phyloP scores from a whole-genome alignment of 176 grass and related monocot species.

The Rhynchospora breviuscula region DNA sequence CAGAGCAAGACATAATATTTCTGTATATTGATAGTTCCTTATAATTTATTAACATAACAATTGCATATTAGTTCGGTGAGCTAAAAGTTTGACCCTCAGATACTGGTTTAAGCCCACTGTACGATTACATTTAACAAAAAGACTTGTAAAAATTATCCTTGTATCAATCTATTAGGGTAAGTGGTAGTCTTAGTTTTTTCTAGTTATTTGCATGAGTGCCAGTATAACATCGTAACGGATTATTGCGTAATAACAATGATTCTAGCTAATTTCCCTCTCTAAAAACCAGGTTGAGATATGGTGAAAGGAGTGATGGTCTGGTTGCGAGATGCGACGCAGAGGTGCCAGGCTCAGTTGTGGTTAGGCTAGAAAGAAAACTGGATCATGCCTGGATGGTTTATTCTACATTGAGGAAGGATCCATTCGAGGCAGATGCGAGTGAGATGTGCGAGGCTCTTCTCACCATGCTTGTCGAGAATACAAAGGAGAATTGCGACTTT shows the following conservation, averaged over 20 bases:
- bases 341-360: constrained; percentile 75
- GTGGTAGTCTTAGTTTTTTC: not conserved
- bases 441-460: constrained; percentile 77
- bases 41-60: not conserved
- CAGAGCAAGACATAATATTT: not conserved
- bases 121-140: not conserved
- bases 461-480: constrained; percentile 71
- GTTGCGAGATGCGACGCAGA: constrained; percentile 64
- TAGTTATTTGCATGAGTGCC: not conserved
- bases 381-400: constrained; percentile 89
- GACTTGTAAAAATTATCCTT: not conserved
- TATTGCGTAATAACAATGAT: not conserved
- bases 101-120: not conserved
- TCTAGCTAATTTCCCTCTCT: not conserved
- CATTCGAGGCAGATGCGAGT: constrained; percentile 51
- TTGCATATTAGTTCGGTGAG: not conserved
- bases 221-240: too few relatives aligned
- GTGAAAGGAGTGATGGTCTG: constrained; percentile 63
- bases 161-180: not conserved
- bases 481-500: constrained; percentile 23
- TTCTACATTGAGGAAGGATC: constrained; percentile 38
- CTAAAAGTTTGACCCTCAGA: not conserved
- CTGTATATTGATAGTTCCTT: not conserved
- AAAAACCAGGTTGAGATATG: constrained; percentile 41
- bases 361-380: constrained; percentile 62